These are phyloP conservation scores for Teunomyces kruisii DNA, from an alignment of 805 yeast species.

Conservation along the genomic window DNA sequence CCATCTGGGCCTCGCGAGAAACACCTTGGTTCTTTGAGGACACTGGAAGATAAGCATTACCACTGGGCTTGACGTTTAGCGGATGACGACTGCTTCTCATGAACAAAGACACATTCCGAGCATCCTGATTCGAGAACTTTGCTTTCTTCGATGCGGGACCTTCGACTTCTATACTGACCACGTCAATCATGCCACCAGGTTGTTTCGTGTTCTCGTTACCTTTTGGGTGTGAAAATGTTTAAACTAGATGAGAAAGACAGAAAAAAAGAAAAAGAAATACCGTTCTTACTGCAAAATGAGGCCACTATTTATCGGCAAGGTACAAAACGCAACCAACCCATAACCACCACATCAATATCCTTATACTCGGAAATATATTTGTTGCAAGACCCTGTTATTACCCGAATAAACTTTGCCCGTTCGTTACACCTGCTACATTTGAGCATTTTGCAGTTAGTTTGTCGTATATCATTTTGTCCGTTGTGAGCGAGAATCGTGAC, in stretches of 20 bases:
- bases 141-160: constrained; percentile 5
- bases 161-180: not conserved
- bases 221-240: constrained; percentile 2
- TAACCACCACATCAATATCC: no score
- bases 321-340: no score
- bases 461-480: not conserved
- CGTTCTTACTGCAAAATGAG: not conserved
- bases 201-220: not conserved
- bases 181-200: not conserved
- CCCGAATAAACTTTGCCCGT: no score
- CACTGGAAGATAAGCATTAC: constrained; percentile 53
- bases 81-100: constrained; percentile 56
- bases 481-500: not conserved
- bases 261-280: not conserved
- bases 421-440: not conserved
- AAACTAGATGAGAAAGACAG: not conserved
- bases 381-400: no score
- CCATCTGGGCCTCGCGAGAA: constrained; percentile 43
- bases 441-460: not conserved
- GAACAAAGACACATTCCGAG: constrained; percentile 15
- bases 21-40: constrained; percentile 12
- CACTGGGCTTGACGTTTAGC: constrained; percentile 71
- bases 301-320: not conserved
- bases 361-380: no score
- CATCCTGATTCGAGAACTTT: constrained; percentile 3